These are phyloP conservation scores for Mrakia frigida DNA, from an alignment of 768 basidiomycete genomes.

Conservation along the genomic window DNA sequence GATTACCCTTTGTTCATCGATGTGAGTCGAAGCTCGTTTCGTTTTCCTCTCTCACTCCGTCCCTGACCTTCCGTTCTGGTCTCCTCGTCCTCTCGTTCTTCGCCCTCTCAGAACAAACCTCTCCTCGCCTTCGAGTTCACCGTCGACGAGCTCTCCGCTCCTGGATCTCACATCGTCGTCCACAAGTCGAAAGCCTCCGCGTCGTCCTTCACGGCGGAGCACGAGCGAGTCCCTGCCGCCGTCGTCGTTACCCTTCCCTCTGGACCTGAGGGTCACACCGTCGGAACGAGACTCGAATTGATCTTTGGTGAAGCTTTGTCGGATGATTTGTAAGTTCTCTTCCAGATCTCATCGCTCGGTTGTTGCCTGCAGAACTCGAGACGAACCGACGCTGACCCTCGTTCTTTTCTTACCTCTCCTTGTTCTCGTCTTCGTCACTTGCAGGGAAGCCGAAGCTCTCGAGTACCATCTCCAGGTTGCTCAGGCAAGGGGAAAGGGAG, in stretches of 20 bases:
- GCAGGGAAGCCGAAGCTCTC: neutral
- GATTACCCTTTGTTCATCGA: conserved; percentile 15
- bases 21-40: neutral
- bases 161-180: neutral
- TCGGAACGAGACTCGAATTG: neutral
- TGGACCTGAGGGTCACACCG: neutral
- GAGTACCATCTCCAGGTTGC: conserved; percentile 7
- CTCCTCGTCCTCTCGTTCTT: neutral
- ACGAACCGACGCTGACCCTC: neutral
- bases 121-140: conserved; percentile 7
- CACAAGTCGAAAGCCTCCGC: neutral
- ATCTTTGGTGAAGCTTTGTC: neutral
- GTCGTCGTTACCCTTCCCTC: neutral
- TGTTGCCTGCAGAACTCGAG: too few species aligned
- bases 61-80: neutral
- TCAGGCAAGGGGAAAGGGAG: neutral
- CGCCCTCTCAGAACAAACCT: neutral
- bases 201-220: neutral
- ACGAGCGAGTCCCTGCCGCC: neutral
- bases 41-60: neutral
- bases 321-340: conserved; percentile 1
- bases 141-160: neutral
- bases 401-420: neutral
- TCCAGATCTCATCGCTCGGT: too few species aligned
- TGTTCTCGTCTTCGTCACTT: neutral